phyloP scores from a whole-genome alignment of 352 stramenopile genomes.

The Phytophthora agathidicida region DNA sequence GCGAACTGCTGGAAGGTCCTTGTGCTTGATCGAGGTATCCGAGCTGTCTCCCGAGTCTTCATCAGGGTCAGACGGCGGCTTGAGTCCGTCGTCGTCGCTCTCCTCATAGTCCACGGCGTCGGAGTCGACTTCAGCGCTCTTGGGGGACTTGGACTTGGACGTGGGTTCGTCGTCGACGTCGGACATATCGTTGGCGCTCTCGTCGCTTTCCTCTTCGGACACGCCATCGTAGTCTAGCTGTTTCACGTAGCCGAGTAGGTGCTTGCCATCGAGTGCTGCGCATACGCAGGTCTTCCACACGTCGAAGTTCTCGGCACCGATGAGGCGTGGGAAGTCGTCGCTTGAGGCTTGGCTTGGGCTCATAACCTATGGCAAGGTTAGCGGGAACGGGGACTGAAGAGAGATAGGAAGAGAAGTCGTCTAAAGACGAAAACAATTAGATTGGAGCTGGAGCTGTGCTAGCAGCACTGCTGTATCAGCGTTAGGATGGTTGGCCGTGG shows the following conservation, averaged over 20 bases:
- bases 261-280: constrained; percentile 14
- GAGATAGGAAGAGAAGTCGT: too few species aligned
- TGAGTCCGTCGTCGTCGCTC: constrained; percentile 11
- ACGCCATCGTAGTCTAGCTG: constrained; percentile 14
- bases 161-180: background rate
- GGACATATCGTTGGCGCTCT: background rate
- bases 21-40: background rate
- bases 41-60: constrained; percentile 1
- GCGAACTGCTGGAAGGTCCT: background rate
- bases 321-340: constrained; percentile 19
- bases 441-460: too few species aligned
- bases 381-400: too few species aligned
- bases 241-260: constrained; percentile 22
- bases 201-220: background rate
- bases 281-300: constrained; percentile 8
- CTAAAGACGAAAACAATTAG: too few species aligned
- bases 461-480: too few species aligned
- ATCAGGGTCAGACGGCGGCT: background rate
- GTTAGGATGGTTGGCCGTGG: too few species aligned
- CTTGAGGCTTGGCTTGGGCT: constrained; percentile 18
- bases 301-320: constrained; percentile 15
- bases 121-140: background rate
- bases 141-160: background rate
- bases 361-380: constrained; percentile 19
- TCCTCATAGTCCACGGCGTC: constrained; percentile 4